These are phyloP conservation scores for Gymnopilus dilepis DNA, from an alignment of 768 basidiomycete genomes.

Conservation along the genomic window DNA sequence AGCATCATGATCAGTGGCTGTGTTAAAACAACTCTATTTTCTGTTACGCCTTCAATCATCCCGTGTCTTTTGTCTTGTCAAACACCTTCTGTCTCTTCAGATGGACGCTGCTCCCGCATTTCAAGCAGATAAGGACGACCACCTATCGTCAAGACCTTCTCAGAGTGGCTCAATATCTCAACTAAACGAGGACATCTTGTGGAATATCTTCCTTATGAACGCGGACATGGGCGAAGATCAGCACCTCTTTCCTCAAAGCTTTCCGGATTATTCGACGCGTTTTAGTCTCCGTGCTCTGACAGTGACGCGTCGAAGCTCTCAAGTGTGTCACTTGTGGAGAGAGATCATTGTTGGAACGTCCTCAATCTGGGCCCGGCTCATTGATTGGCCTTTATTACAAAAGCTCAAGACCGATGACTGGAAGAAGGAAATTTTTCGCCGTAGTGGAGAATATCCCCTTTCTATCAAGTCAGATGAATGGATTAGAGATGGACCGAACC, in stretches of 20 bases:
- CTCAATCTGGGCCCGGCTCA: neutral
- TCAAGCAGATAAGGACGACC: too few relatives aligned
- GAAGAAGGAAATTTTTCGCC: neutral
- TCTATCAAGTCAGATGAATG: neutral
- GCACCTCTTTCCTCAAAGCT: neutral
- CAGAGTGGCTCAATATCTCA: too few relatives aligned
- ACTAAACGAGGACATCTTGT: too few relatives aligned
- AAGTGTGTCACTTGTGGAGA: neutral
- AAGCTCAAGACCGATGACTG: neutral
- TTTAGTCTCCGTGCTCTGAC: neutral
- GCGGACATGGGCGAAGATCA: neutral
- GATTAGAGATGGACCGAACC: neutral
- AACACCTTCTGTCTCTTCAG: too few relatives aligned
- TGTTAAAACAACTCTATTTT: too few relatives aligned
- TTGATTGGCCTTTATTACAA: neutral
- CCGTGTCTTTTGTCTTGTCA: too few relatives aligned
- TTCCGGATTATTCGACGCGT: neutral
- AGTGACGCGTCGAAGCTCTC: neutral
- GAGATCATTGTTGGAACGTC: neutral
- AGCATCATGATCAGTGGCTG: neutral
- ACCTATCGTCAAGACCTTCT: too few relatives aligned
- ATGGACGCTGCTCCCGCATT: too few relatives aligned
- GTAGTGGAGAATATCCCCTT: neutral
- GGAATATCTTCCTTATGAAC: neutral
- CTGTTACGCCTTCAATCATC: too few relatives aligned